Evolutionary conservation across 805 yeast species (phyloP).

Genomic region (Kodamaea restingae): DNA sequence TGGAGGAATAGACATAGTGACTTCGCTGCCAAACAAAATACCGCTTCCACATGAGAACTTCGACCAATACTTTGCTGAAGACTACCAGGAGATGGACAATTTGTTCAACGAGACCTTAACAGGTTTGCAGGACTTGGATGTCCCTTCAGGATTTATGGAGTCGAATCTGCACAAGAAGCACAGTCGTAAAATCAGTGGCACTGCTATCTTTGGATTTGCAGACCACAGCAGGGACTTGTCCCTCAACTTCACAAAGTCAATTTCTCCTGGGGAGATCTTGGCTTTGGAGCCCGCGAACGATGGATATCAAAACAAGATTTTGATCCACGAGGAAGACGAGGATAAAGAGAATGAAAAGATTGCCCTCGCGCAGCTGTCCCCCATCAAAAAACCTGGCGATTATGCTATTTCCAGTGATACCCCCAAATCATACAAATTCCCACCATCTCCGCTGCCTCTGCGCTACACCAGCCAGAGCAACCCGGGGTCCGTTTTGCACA

Average conservation of each 20-base stretch:
- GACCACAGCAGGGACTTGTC: slow-evolving; percentile 63
- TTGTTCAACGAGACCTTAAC: slow-evolving; percentile 54
- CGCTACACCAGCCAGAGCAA: slow-evolving; percentile 10
- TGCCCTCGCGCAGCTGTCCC: slow-evolving; percentile 10
- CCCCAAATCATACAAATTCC: slow-evolving; percentile 51
- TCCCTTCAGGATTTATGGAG: slow-evolving; percentile 43
- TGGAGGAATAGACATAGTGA: slow-evolving; percentile 10
- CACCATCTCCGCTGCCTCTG: slow-evolving; percentile 37
- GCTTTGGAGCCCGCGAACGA: slow-evolving; percentile 8
- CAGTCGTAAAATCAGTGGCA: slow-evolving; percentile 65
- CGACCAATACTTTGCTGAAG: slow-evolving; percentile 38
- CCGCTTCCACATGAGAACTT: slow-evolving; percentile 49
- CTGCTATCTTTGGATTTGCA: slow-evolving; percentile 73
- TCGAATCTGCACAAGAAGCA: slow-evolving; percentile 31
- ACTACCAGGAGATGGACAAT: slow-evolving; percentile 47
- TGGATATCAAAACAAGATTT: slow-evolving; percentile 10
- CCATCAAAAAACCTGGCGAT: slow-evolving; percentile 25
- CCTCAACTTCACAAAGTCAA: slow-evolving; percentile 42
- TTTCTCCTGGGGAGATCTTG: slow-evolving; percentile 33
- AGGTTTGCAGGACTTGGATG: slow-evolving; percentile 59
- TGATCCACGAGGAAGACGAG: slow-evolving; percentile 29
- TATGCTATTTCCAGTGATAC: slow-evolving; percentile 27
- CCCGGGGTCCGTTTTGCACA: slow-evolving; percentile 9
- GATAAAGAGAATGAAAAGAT: slow-evolving; percentile 8
- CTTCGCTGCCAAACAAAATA: slow-evolving; percentile 12